phyloP scores from a whole-genome alignment of 768 basidiomycete genomes.

The Artomyces pyxidatus region DNA sequence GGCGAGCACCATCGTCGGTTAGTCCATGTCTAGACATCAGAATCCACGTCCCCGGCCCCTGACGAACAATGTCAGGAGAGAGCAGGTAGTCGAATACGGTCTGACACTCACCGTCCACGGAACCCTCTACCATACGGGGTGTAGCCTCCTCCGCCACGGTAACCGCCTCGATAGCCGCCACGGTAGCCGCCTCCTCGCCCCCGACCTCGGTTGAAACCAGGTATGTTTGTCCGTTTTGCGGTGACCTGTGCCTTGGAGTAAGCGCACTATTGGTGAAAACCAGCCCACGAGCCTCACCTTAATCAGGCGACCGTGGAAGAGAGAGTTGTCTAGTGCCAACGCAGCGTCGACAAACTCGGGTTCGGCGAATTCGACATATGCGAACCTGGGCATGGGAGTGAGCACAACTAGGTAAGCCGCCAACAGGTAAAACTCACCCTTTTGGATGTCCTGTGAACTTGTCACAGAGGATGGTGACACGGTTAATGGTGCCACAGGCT shows the following conservation, averaged over 20 bases:
- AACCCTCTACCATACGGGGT: conserved; percentile 51
- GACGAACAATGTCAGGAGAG: conserved; percentile 1
- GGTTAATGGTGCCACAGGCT: conserved; percentile 95
- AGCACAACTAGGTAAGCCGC: conserved; percentile 6
- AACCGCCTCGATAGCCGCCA: conserved; percentile 48
- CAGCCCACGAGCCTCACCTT: conserved; percentile 52
- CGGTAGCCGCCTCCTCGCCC: conserved; percentile 51
- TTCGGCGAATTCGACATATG: conserved; percentile 98
- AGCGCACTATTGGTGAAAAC: not conserved
- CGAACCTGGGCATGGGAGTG: conserved; percentile 52
- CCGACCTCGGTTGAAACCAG: conserved; percentile 81
- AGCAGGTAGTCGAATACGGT: not conserved
- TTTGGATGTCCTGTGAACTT: conserved; percentile 99
- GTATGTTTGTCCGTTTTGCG: conserved; percentile 91
- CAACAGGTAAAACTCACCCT: conserved; percentile 49
- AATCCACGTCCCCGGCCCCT: conserved; percentile 76
- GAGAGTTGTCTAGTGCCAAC: conserved; percentile 88
- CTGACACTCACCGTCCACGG: conserved; percentile 62
- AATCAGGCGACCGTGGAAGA: conserved; percentile 88
- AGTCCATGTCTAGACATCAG: conserved; percentile 24
- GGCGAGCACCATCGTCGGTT: no score
- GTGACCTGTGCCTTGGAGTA: conserved; percentile 56
- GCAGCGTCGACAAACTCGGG: conserved; percentile 87
- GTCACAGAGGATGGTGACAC: conserved; percentile 98
- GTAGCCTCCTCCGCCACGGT: conserved; percentile 54